Conservation (phyloP, 345 rosid species). For the Camelina neglecta region DNA sequence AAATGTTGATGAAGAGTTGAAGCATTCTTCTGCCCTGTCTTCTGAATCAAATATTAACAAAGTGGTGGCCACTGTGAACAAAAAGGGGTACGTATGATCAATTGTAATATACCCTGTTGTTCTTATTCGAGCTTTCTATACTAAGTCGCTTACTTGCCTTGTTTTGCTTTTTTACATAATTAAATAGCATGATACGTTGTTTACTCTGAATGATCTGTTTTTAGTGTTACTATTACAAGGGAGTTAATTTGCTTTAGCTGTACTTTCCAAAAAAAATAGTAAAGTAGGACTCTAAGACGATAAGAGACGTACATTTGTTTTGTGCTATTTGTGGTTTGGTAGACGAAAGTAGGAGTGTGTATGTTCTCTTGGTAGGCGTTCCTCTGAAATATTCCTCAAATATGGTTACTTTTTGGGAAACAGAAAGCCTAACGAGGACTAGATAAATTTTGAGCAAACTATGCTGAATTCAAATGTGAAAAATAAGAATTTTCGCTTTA, state of each 20-base stretch:
- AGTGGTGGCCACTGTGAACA: conserved; percentile 14
- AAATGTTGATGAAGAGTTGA: conserved; percentile 1
- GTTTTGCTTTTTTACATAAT: conserved; percentile 13
- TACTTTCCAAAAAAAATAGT: neutral
- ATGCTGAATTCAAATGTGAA: neutral
- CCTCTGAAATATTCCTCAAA: neutral
- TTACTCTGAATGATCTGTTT: neutral
- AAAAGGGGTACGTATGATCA: neutral
- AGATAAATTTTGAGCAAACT: conserved; percentile 5
- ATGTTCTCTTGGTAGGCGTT: neutral
- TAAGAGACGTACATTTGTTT: neutral
- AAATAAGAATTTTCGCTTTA: neutral
- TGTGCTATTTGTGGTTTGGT: neutral
- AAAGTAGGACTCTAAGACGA: neutral
- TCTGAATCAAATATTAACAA: conserved; percentile 7
- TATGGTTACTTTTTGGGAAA: neutral
- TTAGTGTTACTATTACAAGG: neutral
- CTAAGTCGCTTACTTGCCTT: neutral
- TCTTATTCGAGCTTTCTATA: neutral
- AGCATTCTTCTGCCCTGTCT: neutral
- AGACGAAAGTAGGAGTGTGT: neutral
- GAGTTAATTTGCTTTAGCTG: neutral
- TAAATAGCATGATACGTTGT: neutral
- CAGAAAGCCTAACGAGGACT: neutral
- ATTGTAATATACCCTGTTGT: neutral